Conservation (phyloP, 495 filamentous ascomycete species). For the Massariosphaeria phaeospora region DNA sequence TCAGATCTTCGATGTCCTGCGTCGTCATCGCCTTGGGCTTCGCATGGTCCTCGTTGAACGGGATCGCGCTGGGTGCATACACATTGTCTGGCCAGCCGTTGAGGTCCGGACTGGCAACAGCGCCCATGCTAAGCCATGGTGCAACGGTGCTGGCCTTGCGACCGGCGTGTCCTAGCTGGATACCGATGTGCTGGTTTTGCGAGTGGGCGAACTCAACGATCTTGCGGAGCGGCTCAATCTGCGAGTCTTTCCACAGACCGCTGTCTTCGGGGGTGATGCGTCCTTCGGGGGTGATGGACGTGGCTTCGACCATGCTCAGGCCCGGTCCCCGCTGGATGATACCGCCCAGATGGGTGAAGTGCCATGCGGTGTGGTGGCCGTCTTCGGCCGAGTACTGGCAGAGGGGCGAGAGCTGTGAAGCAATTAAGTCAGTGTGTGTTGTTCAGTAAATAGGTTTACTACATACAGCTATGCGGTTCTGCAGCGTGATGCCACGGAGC, state of each 20-base stretch:
- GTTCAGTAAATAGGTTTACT: conserved; percentile 36
- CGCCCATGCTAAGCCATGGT: conserved; percentile 52
- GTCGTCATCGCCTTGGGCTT: conserved; percentile 55
- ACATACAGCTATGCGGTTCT: conserved; percentile 62
- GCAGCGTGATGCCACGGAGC: conserved; percentile 62
- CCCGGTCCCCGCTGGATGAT: conserved; percentile 60
- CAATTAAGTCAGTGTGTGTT: conserved; percentile 23
- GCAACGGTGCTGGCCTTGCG: conserved; percentile 63
- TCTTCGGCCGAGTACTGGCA: conserved; percentile 66
- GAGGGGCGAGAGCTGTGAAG: conserved; percentile 49
- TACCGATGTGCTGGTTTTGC: conserved; percentile 62
- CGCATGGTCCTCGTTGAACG: conserved; percentile 46
- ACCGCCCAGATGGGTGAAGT: conserved; percentile 60
- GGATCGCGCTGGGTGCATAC: conserved; percentile 51
- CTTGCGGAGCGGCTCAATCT: conserved; percentile 59
- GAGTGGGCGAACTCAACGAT: conserved; percentile 57
- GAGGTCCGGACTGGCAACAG: conserved; percentile 46
- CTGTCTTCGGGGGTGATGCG: conserved; percentile 65
- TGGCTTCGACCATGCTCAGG: conserved; percentile 65
- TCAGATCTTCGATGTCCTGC: conserved; percentile 58
- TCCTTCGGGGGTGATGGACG: conserved; percentile 60
- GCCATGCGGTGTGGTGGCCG: conserved; percentile 66
- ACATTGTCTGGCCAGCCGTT: conserved; percentile 66
- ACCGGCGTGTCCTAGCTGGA: conserved; percentile 72
- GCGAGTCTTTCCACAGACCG: conserved; percentile 66